Base-by-base conservation (phyloP, 129 eudicot species). In the Flaveria trinervia region DNA sequence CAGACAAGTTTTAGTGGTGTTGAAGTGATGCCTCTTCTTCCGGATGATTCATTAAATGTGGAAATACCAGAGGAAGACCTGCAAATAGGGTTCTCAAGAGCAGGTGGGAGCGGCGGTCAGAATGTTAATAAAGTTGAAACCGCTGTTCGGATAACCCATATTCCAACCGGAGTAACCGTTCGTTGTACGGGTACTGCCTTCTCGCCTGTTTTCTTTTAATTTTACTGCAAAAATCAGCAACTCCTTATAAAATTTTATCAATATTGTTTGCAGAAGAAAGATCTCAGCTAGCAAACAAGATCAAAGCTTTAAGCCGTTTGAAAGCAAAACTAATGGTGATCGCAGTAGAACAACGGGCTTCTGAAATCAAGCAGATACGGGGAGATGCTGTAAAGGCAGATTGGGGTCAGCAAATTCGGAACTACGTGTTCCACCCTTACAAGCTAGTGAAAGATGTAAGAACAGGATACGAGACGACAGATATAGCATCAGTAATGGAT, bases 1-100 rank as follows among this genome's bases (percentile, higher is more conserved):
- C 87, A 94, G 98, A 94, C 98, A 8, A 94, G 98, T 64, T 94
- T 94, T 81, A 77, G 89, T 50, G 98, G 98, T 48, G 89, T 94
- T 57, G 98, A 94, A 83, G 92, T 94, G 49, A 91, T 94, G 98
- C 98, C 98, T 76, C 96, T 91, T 89, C 96, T 94, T 86, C 96
- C 96, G 9, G 98, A 94, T 16, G 98, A 91, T 44, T 94, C 98
- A 0, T 17, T 89, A 65, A 74, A 86, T 65, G 89, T 94, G 69
- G 98, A 94, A 50, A 94, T 94, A 81, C 98, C 98, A 0, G 98
- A 94, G 74, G 98, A 94, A 78, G 98, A 94, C 76, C 79, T 94
- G 81, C 97, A 94, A 49, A 87, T 91, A 14, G 86, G 77, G 39
- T 82, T 83, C 55, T 72, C 93, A 14, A 83, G 98, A 84, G 98